Conservation (phyloP, 2,329 filamentous ascomycete species). For the Fusarium pseudocircinatum region DNA sequence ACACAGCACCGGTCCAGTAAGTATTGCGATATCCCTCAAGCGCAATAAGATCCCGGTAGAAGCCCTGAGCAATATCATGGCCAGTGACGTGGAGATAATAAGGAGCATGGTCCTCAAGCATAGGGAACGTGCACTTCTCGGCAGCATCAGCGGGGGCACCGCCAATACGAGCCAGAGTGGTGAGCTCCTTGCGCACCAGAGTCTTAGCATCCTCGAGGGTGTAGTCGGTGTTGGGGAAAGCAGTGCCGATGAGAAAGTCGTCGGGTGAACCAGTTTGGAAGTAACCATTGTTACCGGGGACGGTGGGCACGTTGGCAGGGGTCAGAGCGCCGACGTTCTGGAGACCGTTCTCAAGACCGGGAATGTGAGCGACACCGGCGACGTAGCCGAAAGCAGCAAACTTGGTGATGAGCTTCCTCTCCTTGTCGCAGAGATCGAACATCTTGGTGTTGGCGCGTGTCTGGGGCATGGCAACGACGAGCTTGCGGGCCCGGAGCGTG, state of each 20-base stretch:
- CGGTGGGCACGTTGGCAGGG: neutral
- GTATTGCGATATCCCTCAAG: constrained; percentile 28
- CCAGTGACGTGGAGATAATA: constrained; percentile 19
- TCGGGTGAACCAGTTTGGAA: neutral
- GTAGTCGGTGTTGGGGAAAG: constrained; percentile 5
- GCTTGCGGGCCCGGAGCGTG: constrained; percentile 20
- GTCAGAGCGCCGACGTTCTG: constrained; percentile 28
- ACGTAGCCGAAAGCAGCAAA: constrained; percentile 23
- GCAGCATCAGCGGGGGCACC: neutral
- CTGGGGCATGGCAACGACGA: constrained; percentile 31
- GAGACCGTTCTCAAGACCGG: constrained; percentile 4
- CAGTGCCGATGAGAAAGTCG: constrained; percentile 7
- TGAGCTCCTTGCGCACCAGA: constrained; percentile 15
- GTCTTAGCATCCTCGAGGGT: neutral
- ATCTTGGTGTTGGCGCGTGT: constrained; percentile 12
- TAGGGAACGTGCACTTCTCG: constrained; percentile 7
- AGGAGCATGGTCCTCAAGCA: constrained; percentile 17
- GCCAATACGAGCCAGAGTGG: neutral
- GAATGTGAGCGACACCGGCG: constrained; percentile 17
- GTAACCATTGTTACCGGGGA: constrained; percentile 19
- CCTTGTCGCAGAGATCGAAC: constrained; percentile 4
- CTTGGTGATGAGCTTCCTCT: constrained; percentile 21
- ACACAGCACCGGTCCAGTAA: constrained; percentile 35
- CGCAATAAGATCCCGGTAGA: constrained; percentile 16
- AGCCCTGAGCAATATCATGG: constrained; percentile 3